A percentile compares a stretch with the other conserved stretches of the same genome.
Conservation (phyloP, 495 filamentous ascomycete species). For the Aspergillus sclerotiicarbonarius region DNA sequence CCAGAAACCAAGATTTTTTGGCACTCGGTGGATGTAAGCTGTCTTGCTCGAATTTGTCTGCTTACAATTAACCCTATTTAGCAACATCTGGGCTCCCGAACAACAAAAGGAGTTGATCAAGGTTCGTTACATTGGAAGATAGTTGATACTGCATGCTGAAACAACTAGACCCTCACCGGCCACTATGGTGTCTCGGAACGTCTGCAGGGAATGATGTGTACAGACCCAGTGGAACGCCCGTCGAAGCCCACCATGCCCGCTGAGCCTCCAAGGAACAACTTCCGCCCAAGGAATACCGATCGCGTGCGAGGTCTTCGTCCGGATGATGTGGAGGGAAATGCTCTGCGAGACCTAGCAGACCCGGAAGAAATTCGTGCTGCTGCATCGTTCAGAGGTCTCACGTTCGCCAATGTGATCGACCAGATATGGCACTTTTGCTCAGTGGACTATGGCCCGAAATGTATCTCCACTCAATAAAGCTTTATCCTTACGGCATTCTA, state of each 20-base stretch:
- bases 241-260: slow-evolving; percentile 15
- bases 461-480: slow-evolving; percentile 25
- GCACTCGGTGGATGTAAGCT: slow-evolving; percentile 68
- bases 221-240: slow-evolving; percentile 42
- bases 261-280: slow-evolving; percentile 16
- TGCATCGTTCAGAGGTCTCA: slow-evolving; percentile 31
- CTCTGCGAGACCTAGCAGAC: slow-evolving; percentile 25
- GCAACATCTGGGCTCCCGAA: slow-evolving; percentile 72
- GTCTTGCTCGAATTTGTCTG: background rate
- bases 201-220: slow-evolving; percentile 64
- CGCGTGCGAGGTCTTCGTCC: slow-evolving; percentile 14
- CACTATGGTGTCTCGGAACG: slow-evolving; percentile 68
- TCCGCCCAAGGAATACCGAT: slow-evolving; percentile 8
- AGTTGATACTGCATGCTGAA: background rate
- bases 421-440: slow-evolving; percentile 67
- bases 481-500: background rate
- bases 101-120: slow-evolving; percentile 54
- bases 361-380: slow-evolving; percentile 22
- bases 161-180: slow-evolving; percentile 33
- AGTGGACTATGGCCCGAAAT: slow-evolving; percentile 57
- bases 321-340: slow-evolving; percentile 36
- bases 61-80: slow-evolving; percentile 23
- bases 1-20: slow-evolving; percentile 42
- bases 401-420: slow-evolving; percentile 50
- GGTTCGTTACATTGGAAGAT: slow-evolving; percentile 19